A percentile compares a stretch with the other conserved stretches of the same genome.
These are phyloP conservation scores for Leptosphaerulina australis DNA, from an alignment of 2,329 filamentous ascomycete species.

Conservation along the genomic window DNA sequence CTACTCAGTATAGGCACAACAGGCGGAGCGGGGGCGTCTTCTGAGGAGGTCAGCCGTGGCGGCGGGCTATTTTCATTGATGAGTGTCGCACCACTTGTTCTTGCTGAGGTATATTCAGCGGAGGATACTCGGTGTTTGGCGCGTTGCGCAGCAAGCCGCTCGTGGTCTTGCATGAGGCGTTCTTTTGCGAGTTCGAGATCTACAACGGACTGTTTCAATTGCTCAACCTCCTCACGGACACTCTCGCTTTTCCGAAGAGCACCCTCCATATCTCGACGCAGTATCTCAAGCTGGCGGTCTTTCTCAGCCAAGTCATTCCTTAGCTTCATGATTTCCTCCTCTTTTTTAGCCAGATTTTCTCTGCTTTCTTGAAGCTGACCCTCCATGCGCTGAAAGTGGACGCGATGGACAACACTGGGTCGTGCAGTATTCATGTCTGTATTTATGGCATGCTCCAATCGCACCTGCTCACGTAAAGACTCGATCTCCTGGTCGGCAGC, in stretches of 20 bases:
- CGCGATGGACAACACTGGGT: slow-evolving; percentile 42
- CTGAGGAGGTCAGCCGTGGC: slow-evolving; percentile 19
- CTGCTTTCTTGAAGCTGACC: slow-evolving; percentile 37
- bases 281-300: slow-evolving; percentile 25
- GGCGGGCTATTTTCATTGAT: slow-evolving; percentile 32
- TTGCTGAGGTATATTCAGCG: slow-evolving; percentile 34
- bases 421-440: slow-evolving; percentile 39
- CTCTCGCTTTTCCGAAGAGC: slow-evolving; percentile 24
- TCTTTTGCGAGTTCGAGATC: slow-evolving; percentile 39
- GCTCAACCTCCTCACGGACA: slow-evolving; percentile 36
- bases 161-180: slow-evolving; percentile 43
- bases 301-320: slow-evolving; percentile 24
- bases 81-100: slow-evolving; percentile 43
- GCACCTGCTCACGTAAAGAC: slow-evolving; percentile 32
- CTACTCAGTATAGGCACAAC: slow-evolving; percentile 5
- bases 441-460: slow-evolving; percentile 35
- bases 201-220: slow-evolving; percentile 28
- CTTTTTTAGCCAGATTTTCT: slow-evolving; percentile 27
- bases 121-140: slow-evolving; percentile 29
- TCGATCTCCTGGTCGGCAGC: slow-evolving; percentile 33
- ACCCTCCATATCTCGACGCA: slow-evolving; percentile 28
- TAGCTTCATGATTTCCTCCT: slow-evolving; percentile 30
- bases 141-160: slow-evolving; percentile 34
- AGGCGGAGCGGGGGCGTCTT: slow-evolving; percentile 21
- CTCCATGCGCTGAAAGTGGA: slow-evolving; percentile 45